phyloP scores from a whole-genome alignment of 495 filamentous ascomycete species.

The Hyaloscypha variabilis region DNA sequence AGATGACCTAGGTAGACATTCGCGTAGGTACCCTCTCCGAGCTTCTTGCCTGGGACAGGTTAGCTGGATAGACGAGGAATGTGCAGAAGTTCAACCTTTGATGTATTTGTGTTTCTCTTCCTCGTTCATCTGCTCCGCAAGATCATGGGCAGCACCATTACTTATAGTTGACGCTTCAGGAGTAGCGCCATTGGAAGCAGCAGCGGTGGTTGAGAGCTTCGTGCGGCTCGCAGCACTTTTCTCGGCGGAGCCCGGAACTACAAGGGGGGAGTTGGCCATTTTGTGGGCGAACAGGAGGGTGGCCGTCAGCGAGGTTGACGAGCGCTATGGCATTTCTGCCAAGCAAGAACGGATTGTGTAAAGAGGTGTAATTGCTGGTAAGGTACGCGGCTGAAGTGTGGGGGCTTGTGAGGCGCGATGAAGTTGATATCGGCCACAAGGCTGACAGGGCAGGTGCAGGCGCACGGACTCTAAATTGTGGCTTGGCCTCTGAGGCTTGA shows the following conservation, averaged over 20 bases:
- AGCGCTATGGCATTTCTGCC: not conserved
- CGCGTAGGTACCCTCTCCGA: conserved; percentile 97
- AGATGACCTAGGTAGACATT: conserved; percentile 89
- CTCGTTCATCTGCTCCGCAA: conserved; percentile 87
- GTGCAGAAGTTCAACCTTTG: conserved; percentile 59
- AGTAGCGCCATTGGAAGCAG: conserved; percentile 15
- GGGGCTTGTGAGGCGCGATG: too few relatives aligned
- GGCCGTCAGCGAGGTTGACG: not conserved
- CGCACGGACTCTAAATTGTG: not conserved
- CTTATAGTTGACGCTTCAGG: conserved; percentile 11
- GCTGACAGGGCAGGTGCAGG: not conserved
- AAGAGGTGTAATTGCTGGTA: too few relatives aligned
- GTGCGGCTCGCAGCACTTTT: conserved; percentile 8
- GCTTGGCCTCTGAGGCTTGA: too few relatives aligned
- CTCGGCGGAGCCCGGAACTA: conserved; percentile 24
- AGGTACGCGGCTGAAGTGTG: not conserved
- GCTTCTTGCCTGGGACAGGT: conserved; percentile 66
- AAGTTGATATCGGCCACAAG: not conserved
- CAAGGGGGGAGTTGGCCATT: conserved; percentile 32
- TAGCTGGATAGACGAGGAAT: conserved; percentile 15
- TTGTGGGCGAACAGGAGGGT: not conserved
- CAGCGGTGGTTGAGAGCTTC: conserved; percentile 20
- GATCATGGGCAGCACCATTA: conserved; percentile 46
- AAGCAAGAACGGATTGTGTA: not conserved
- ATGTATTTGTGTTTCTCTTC: conserved; percentile 85